Conservation (phyloP, 2,329 filamentous ascomycete genomes). For the Diaporthe eres region DNA sequence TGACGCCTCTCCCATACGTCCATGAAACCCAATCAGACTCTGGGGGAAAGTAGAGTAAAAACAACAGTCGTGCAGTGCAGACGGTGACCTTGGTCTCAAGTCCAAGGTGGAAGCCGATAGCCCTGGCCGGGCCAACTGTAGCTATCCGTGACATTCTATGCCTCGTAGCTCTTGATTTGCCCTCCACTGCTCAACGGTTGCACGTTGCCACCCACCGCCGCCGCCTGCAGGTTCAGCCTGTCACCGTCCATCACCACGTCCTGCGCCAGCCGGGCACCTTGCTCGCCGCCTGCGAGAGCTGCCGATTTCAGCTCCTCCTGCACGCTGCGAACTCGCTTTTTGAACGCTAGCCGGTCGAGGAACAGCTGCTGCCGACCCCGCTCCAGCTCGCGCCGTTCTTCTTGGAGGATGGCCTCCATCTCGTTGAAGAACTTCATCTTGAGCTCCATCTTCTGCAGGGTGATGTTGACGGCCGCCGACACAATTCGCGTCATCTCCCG, state of each 20-base stretch:
- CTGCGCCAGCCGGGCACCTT: conserved; percentile 62
- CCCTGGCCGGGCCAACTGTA: not conserved
- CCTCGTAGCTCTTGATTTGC: conserved; percentile 71
- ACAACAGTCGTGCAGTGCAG: conserved; percentile 7
- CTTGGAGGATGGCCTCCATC: conserved; percentile 92
- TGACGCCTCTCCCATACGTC: conserved; percentile 38
- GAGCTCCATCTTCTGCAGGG: conserved; percentile 94
- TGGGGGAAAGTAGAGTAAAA: conserved; percentile 5
- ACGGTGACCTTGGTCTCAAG: not conserved
- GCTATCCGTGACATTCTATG: conserved; percentile 51
- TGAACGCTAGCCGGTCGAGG: conserved; percentile 90
- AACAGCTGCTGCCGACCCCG: conserved; percentile 93
- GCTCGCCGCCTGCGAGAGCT: conserved; percentile 63
- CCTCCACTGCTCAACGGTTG: conserved; percentile 70
- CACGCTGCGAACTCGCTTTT: conserved; percentile 86
- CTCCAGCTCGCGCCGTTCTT: conserved; percentile 93
- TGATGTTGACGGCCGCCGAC: conserved; percentile 91
- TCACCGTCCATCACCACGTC: conserved; percentile 64
- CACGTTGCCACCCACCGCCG: conserved; percentile 58
- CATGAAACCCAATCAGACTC: conserved; percentile 33
- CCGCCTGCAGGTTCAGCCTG: conserved; percentile 67
- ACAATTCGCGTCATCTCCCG: conserved; percentile 96
- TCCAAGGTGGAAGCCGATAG: not conserved
- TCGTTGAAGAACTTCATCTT: conserved; percentile 97
- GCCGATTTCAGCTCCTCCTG: conserved; percentile 80